phyloP scores from a whole-genome alignment of 2,329 filamentous ascomycete species.

The Fusarium irregulare region DNA sequence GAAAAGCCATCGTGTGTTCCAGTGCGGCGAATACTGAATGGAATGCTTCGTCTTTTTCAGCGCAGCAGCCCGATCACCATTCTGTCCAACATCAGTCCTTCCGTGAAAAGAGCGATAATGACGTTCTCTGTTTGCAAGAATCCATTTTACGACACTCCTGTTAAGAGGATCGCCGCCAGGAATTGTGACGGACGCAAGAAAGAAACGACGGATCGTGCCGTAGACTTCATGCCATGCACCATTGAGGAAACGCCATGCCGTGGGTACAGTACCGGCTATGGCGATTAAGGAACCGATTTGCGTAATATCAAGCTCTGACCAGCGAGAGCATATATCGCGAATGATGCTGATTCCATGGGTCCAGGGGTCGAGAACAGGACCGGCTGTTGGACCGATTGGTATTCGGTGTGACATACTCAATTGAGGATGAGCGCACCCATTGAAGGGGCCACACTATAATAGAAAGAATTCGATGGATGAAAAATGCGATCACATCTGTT shows the following conservation, averaged over 20 bases:
- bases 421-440: constrained; percentile 17
- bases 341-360: constrained; percentile 51
- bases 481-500: constrained; percentile 35
- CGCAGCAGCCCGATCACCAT: constrained; percentile 53
- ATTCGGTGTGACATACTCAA: constrained; percentile 41
- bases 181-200: constrained; percentile 58
- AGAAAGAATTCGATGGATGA: neutral
- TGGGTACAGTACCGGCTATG: constrained; percentile 56
- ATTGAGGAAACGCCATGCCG: constrained; percentile 54
- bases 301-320: constrained; percentile 59
- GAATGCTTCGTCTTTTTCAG: constrained; percentile 56
- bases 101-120: constrained; percentile 58
- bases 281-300: constrained; percentile 59
- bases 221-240: constrained; percentile 53
- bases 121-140: constrained; percentile 54
- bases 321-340: constrained; percentile 52
- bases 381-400: constrained; percentile 35
- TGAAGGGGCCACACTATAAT: neutral
- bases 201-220: constrained; percentile 55
- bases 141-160: constrained; percentile 58
- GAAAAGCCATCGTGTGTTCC: constrained; percentile 61
- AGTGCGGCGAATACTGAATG: constrained; percentile 59
- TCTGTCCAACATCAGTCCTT: constrained; percentile 53
- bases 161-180: constrained; percentile 59
- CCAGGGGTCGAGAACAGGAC: constrained; percentile 47